Base-by-base conservation (phyloP, 2,329 filamentous ascomycete species). In the Coniochaeta sp. region DNA sequence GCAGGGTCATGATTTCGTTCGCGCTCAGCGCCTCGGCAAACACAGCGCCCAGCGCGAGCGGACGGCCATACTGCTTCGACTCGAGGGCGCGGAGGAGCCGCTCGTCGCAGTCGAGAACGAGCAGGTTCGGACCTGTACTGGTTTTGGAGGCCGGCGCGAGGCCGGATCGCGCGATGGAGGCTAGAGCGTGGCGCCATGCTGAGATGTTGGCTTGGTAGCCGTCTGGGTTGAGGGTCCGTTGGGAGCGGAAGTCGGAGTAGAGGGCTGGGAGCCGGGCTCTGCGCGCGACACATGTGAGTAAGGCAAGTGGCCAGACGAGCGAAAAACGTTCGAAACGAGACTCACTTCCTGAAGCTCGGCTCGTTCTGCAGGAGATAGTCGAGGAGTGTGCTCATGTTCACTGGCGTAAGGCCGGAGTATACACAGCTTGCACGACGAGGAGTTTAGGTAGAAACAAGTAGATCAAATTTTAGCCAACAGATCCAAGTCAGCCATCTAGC, bases 1-100 rank as follows among this genome's bases (percentile, higher is more conserved):
- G 76, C 12, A 93, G 68, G 0, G 89, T 85, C 14, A 96, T 78
- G 72, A 96, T 83, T 52, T 89, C 86, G 55, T 81, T 85, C 50
- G 81, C 84, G 58, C 81, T 78, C 1, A 95, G 76, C 0, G 90
- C 89, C 67, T 98, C 93, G 33, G 76, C 75, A 57, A 98, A 78
- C 6, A 93, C 95, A 3, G 87, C 85, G 1, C 89, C 89, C 0
- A 99, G 77, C 3, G 90, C 91, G 11, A 93, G 80, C 1, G 95
- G 95, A 54, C 87, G 83, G 1, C 95, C 95, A 73, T 86, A 93
- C 67, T 93, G 87, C 52, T 86, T 86, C 57, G 82, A 89, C 65
- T 93, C 88, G 59, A 99, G 78, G 38, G 86, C 85, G 26, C 84
- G 81, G 24, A 89, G 76, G 1, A 99, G 81, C 33, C 84, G 79